Evolutionary conservation across 2,329 filamentous ascomycete genomes (phyloP), one percentile per base, ranked within the genome.

Genomic region (Stemphylium vesicarium): DNA sequence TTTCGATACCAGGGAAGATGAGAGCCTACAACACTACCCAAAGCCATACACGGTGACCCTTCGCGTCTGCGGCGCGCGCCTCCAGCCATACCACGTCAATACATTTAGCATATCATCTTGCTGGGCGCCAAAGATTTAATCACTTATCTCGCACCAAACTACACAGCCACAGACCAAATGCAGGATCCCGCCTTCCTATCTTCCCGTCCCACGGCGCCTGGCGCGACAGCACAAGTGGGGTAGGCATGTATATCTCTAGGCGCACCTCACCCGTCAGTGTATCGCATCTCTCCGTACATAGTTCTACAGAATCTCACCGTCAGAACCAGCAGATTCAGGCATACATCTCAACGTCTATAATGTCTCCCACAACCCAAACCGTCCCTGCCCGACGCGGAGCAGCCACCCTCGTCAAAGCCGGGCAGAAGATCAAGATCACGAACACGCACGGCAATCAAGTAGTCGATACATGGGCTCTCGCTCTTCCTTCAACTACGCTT

Each of bases 381-480:
- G 70, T 81, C 31, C 78, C 77, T 33, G 79, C 80, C 22, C 77
- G 80, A 42, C 76, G 75, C 53, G 77, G 77, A 68, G 75, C 76
- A 20, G 78, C 78, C 50, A 72, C 79, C 13, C 45, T 68, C 13
- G 62, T 81, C 38, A 60, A 60, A 15, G 50, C 62, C 5, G 70
- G 71, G 29, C 78, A 81, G 56, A 73, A 69, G 35, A 71, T 82
- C 57, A 80, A 77, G 52, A 73, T 82, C 51, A 76, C 73, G 63
- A 82, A 82, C 65, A 80, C 79, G 1, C 66, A 77, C 52, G 80
- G 80, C 46, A 78, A 79, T 46, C 80, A 82, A 66, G 80, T 82
- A 16, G 71, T 82, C 36, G 80, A 82, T 60, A 81, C 80, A 40
- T 82, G 78, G 78, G 78, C 78, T 3, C 78, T 82, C 55, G 75